A percentile compares a stretch with the other conserved stretches of the same genome.
Conservation (phyloP, 441 rosid genomes). For the Eutrema salsugineum region DNA sequence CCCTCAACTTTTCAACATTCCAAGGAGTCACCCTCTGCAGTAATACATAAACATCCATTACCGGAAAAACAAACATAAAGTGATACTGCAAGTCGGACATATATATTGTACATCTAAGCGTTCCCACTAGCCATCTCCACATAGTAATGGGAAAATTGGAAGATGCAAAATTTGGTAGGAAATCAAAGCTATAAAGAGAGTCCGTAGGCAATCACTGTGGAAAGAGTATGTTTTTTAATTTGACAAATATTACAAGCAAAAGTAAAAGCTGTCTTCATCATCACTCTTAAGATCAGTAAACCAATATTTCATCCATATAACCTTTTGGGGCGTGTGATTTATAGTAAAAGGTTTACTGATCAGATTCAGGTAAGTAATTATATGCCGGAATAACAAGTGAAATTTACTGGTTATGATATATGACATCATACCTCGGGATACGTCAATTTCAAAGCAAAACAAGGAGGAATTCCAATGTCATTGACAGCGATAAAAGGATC, state of each 20-base stretch:
- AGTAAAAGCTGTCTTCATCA: background rate
- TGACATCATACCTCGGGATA: slow-evolving; percentile 84
- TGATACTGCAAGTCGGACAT: background rate
- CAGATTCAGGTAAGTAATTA: background rate
- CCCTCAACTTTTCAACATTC: slow-evolving; percentile 74
- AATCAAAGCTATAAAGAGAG: background rate
- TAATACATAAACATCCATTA: background rate
- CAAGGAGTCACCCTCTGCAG: slow-evolving; percentile 92
- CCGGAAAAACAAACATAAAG: background rate
- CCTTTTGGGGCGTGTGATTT: background rate
- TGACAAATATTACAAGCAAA: background rate
- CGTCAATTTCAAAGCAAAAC: slow-evolving; percentile 82
- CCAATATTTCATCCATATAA: background rate
- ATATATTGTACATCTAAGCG: background rate
- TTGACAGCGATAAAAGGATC: slow-evolving; percentile 97
- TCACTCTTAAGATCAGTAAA: background rate
- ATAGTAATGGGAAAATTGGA: background rate
- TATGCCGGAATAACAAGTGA: background rate
- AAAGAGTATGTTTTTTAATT: background rate
- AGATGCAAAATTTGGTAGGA: background rate
- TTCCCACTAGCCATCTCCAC: slow-evolving; percentile 12
- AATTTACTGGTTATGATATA: background rate
- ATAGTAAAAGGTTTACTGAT: background rate
- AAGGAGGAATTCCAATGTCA: slow-evolving; percentile 98
- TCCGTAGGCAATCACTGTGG: background rate